phyloP scores from a whole-genome alignment of 768 basidiomycete species.

The Mycena galericulata region DNA sequence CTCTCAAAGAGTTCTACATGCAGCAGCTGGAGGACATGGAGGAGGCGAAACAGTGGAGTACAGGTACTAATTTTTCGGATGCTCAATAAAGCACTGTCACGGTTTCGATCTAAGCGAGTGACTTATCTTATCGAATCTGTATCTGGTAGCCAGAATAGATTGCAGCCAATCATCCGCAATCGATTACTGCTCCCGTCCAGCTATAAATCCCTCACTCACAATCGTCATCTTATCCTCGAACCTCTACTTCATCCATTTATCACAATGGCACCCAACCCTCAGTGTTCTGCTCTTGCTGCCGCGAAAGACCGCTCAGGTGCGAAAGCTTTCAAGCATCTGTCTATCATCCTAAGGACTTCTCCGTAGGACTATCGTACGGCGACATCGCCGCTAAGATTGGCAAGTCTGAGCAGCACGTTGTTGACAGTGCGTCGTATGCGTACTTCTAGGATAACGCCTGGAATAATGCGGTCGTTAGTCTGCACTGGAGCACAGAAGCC shows the following conservation, averaged over 20 bases:
- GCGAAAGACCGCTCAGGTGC: conserved; percentile 66
- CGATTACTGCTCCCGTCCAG: conserved; percentile 24
- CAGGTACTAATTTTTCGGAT: conserved; percentile 9
- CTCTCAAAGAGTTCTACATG: conserved; percentile 1
- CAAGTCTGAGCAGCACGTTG: conserved; percentile 58
- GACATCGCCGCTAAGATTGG: conserved; percentile 62
- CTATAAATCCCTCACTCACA: neutral
- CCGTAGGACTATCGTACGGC: conserved; percentile 59
- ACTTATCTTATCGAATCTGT: neutral
- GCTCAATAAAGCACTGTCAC: no score
- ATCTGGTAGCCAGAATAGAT: neutral
- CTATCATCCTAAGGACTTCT: neutral
- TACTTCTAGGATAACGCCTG: no score
- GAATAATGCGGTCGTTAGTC: conserved; percentile 49
- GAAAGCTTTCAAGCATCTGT: conserved; percentile 13
- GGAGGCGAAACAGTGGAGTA: conserved; percentile 14
- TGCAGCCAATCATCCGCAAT: conserved; percentile 4
- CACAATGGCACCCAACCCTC: conserved; percentile 63
- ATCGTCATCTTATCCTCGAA: neutral
- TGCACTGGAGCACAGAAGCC: conserved; percentile 57
- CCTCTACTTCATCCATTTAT: neutral
- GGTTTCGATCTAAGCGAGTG: no score
- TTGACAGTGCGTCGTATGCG: conserved; percentile 58
- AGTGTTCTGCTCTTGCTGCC: conserved; percentile 68
- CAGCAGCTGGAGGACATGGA: conserved; percentile 22